phyloP scores from a whole-genome alignment of 345 rosid species.

The Excoecaria cochinchinensis region DNA sequence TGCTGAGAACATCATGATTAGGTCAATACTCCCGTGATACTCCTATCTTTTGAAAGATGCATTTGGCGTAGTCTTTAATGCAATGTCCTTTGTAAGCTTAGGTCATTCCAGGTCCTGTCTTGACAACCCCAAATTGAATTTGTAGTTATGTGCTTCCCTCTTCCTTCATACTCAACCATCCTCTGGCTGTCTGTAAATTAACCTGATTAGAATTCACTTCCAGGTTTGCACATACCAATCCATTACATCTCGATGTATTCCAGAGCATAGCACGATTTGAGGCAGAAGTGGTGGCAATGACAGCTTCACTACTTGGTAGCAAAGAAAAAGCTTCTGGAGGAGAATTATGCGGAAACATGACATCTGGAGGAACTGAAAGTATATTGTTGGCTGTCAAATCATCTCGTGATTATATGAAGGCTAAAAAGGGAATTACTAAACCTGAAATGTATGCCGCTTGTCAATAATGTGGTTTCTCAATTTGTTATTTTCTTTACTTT shows the following conservation, averaged over 20 bases:
- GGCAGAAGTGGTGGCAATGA: conserved; percentile 97
- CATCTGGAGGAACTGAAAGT: conserved; percentile 99
- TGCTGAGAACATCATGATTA: not conserved
- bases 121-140: not conserved
- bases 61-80: not conserved
- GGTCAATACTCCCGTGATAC: not conserved
- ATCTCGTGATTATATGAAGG: conserved; percentile 90
- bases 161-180: not conserved
- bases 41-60: not conserved
- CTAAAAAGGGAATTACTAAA: conserved; percentile 72
- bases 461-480: not conserved
- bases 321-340: conserved; percentile 72
- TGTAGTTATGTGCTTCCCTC: not conserved
- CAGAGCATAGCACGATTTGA: conserved; percentile 82
- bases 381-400: conserved; percentile 89
- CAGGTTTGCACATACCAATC: conserved; percentile 99
- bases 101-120: not conserved
- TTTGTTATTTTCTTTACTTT: conserved; percentile 1
- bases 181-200: not conserved
- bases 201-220: conserved; percentile 22
- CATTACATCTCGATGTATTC: conserved; percentile 84
- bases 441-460: conserved; percentile 73
- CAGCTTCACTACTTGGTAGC: conserved; percentile 78
- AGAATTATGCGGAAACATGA: conserved; percentile 96
- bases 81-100: conserved; percentile 1